phyloP scores from a whole-genome alignment of 192 early-diverging fungal species.

The Backusella parvicylindrica region DNA sequence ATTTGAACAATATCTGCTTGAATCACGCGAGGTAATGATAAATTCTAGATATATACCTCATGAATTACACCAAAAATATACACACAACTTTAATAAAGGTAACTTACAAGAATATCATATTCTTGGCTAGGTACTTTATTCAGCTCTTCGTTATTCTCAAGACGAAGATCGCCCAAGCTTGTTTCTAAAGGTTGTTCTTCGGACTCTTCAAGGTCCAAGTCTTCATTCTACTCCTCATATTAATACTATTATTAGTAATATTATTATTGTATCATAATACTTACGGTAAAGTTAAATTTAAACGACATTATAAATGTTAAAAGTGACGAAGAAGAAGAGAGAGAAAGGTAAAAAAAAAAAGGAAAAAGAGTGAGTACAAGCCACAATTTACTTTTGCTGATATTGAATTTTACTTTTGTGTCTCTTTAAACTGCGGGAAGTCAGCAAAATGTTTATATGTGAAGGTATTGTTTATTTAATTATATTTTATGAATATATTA shows the following conservation, averaged over 20 bases:
- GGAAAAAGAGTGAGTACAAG: not conserved
- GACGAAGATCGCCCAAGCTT: slow-evolving; percentile 10
- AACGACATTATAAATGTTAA: slow-evolving; percentile 20
- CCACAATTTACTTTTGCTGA: not conserved
- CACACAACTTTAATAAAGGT: not conserved
- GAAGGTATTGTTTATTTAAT: not conserved
- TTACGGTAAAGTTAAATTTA: slow-evolving; percentile 34
- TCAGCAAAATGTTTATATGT: not conserved
- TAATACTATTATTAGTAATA: not conserved
- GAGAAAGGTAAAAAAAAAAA: not conserved
- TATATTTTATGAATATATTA: not conserved
- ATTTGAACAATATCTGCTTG: slow-evolving; percentile 29
- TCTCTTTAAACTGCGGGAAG: no score
- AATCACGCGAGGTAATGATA: slow-evolving; percentile 19
- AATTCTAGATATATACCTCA: slow-evolving; percentile 1
- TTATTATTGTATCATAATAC: not conserved
- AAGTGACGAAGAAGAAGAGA: not conserved
- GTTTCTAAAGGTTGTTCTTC: slow-evolving; percentile 27
- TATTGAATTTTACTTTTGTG: not conserved
- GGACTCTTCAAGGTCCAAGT: slow-evolving; percentile 29
- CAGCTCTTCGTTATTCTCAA: slow-evolving; percentile 4
- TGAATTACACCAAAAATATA: not conserved
- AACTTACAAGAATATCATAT: slow-evolving; percentile 29
- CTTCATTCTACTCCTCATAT: slow-evolving; percentile 13
- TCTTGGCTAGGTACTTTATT: slow-evolving; percentile 16